A percentile compares a stretch with the other conserved stretches of the same genome.
These are phyloP conservation scores for Sclerospora graminicola DNA, from an alignment of 352 stramenopile genomes.

Conservation along the genomic window DNA sequence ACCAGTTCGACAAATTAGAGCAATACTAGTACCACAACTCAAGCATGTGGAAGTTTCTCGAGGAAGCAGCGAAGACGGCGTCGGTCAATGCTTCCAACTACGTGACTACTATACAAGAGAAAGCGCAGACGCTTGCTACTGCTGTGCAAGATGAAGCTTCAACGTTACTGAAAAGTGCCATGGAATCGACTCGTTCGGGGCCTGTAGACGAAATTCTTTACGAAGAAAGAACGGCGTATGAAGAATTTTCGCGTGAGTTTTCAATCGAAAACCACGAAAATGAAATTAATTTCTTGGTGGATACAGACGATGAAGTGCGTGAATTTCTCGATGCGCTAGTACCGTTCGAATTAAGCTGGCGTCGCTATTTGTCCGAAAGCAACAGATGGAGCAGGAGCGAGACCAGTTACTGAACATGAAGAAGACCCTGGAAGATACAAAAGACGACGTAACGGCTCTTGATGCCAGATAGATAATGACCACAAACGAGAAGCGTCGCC, in stretches of 20 bases:
- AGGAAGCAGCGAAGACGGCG: constrained; percentile 64
- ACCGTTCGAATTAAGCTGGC: too few species aligned
- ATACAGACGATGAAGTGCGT: too few species aligned
- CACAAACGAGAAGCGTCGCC: constrained; percentile 7
- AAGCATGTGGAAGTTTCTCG: constrained; percentile 69
- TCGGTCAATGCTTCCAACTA: constrained; percentile 61
- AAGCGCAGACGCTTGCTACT: constrained; percentile 58
- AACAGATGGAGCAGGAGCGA: constrained; percentile 22
- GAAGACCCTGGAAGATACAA: constrained; percentile 8
- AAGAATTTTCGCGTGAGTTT: constrained; percentile 54
- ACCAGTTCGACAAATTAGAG: too few species aligned
- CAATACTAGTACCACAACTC: too few species aligned
- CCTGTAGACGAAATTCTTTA: constrained; percentile 81
- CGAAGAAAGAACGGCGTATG: constrained; percentile 65
- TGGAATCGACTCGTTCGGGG: constrained; percentile 39
- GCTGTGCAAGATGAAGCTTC: constrained; percentile 67
- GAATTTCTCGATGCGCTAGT: too few species aligned
- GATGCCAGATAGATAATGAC: constrained; percentile 13
- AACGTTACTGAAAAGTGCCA: constrained; percentile 49
- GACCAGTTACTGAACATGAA: constrained; percentile 12
- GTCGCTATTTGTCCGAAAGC: constrained; percentile 67
- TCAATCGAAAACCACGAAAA: too few species aligned
- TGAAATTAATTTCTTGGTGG: too few species aligned
- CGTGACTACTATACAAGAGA: constrained; percentile 60
- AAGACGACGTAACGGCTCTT: constrained; percentile 9